Percentiles rank a stretch among this genome's conserved stretches.
These are phyloP conservation scores for Pistacia vera DNA, from an alignment of 345 rosid genomes.

Conservation along the genomic window DNA sequence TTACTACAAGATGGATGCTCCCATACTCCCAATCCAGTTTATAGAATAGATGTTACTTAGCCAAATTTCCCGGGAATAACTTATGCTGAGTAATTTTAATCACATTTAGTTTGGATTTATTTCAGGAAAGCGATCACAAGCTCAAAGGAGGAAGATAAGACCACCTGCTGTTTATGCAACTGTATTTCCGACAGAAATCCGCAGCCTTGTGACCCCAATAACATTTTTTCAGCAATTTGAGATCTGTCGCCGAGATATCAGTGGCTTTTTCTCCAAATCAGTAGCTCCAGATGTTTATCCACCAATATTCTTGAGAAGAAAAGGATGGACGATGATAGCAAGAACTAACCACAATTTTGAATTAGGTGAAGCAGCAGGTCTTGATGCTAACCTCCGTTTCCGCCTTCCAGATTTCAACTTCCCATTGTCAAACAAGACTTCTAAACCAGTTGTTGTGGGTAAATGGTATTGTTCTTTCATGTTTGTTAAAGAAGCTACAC, in stretches of 20 bases:
- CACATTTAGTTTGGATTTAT: not conserved
- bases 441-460: conserved; percentile 37
- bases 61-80: too few relatives aligned
- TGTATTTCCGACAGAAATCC: conserved; percentile 39
- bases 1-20: too few relatives aligned
- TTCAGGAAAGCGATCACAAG: conserved; percentile 51
- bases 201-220: conserved; percentile 36
- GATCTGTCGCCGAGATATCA: conserved; percentile 23
- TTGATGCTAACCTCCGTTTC: conserved; percentile 34
- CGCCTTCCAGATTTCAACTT: conserved; percentile 47
- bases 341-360: conserved; percentile 28
- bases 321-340: conserved; percentile 44
- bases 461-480: conserved; percentile 76
- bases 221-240: conserved; percentile 46
- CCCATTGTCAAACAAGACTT: conserved; percentile 13
- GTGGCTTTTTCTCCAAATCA: conserved; percentile 42
- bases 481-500: conserved; percentile 45
- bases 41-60: too few relatives aligned
- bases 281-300: conserved; percentile 48
- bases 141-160: conserved; percentile 43
- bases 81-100: too few relatives aligned
- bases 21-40: too few relatives aligned
- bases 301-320: conserved; percentile 47
- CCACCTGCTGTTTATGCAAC: conserved; percentile 32
- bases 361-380: conserved; percentile 56